Conservation (phyloP, 2,329 filamentous ascomycete species). For the Trichoderma hamatum region DNA sequence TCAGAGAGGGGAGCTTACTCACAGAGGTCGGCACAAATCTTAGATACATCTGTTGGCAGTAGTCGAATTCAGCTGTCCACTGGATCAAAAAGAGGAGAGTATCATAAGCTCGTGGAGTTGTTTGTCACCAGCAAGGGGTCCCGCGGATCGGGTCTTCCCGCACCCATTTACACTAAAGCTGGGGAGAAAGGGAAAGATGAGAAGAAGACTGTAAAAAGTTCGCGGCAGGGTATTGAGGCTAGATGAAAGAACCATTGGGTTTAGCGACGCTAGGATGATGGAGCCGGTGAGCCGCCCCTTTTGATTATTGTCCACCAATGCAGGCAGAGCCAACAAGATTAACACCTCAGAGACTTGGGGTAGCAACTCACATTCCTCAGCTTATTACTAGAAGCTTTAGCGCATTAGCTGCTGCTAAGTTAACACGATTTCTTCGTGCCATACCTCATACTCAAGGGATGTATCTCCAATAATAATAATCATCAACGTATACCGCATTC, state of each 20-base stretch:
- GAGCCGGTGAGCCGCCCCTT: slow-evolving; percentile 6
- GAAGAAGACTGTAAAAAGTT: background rate
- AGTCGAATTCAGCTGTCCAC: background rate
- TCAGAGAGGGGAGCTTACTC: background rate
- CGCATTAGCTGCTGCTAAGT: background rate
- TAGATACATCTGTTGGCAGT: background rate
- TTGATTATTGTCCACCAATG: slow-evolving; percentile 2
- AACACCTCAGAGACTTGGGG: background rate
- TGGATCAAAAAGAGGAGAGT: background rate
- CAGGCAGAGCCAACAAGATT: background rate
- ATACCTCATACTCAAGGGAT: background rate
- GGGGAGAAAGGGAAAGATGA: background rate
- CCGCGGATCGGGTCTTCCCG: slow-evolving; percentile 25
- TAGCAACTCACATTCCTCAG: background rate
- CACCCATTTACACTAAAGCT: background rate
- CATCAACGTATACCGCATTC: background rate
- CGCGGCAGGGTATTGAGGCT: background rate
- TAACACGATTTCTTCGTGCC: background rate
- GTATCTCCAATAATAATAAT: background rate
- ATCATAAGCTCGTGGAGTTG: slow-evolving; percentile 4
- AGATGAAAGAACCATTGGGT: background rate
- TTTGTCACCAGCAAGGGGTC: background rate
- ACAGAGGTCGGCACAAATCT: background rate
- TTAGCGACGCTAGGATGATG: slow-evolving; percentile 17
- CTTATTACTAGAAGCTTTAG: background rate